phyloP scores from a whole-genome alignment of 1,139 yeast species.

The Arxiozyma slooffiae region DNA sequence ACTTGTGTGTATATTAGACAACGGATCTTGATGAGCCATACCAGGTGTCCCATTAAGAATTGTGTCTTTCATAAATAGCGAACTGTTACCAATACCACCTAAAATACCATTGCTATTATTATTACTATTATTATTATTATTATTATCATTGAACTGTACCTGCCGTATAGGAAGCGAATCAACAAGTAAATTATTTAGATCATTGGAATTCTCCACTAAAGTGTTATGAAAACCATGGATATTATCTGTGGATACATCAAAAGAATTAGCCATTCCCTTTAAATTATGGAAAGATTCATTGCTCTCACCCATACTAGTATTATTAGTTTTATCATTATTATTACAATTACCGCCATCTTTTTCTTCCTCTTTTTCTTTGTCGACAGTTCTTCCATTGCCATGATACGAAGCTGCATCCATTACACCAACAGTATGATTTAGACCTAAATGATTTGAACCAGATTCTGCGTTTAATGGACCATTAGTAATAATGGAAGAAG shows the following conservation, averaged over 20 bases:
- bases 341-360: slow-evolving; percentile 21
- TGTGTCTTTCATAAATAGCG: not conserved
- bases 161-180: slow-evolving; percentile 1
- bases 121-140: not conserved
- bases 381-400: slow-evolving; percentile 26
- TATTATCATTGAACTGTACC: not conserved
- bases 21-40: not conserved
- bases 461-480: slow-evolving; percentile 1
- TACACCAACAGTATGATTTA: slow-evolving; percentile 18
- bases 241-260: not conserved
- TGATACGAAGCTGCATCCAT: slow-evolving; percentile 32
- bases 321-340: slow-evolving; percentile 11
- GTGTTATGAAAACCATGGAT: not conserved
- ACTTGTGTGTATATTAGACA: not conserved
- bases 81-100: not conserved
- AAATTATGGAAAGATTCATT: not conserved
- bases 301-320: not conserved
- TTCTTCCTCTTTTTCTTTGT: slow-evolving; percentile 8
- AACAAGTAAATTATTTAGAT: not conserved
- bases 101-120: not conserved
- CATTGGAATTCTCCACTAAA: not conserved
- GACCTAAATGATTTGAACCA: slow-evolving; percentile 4
- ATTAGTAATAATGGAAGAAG: not conserved
- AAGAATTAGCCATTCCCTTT: not conserved
- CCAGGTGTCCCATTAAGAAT: not conserved